Base-by-base conservation (phyloP, 2,329 filamentous ascomycete species). In the Monosporascus sp. region DNA sequence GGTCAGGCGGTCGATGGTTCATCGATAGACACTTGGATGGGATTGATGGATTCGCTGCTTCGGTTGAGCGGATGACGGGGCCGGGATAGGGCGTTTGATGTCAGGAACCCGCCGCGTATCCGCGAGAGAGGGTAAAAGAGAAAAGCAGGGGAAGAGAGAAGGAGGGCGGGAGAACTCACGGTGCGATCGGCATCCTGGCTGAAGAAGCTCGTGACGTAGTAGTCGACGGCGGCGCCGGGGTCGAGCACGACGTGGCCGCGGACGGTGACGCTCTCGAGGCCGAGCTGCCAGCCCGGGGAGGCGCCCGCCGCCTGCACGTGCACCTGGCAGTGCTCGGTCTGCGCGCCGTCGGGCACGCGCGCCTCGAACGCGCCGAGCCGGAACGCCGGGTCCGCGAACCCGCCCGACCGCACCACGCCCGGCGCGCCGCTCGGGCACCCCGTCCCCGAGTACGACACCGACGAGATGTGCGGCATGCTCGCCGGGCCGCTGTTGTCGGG, bases 241-340 rank as follows among this genome's bases (percentile, higher is more conserved):
- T 64, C 60, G 7, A 73, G 64, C 1, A 63, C 58, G 20, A 69
- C 57, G 52, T 66, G 67, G 11, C 71, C 71, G 25, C 57, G 58
- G 44, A 72, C 65, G 20, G 51, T 57, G 22, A 70, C 70, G 48
- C 66, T 63, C 38, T 61, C 58, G 50, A 74, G 57, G 39, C 68
- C 67, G 41, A 72, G 62, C 65, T 74, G 72, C 71, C 71, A 74
- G 7, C 72, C 72, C 3, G 66, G 53, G 38, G 59, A 52, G 41
- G 63, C 61, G 22, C 69, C 68, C 5, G 59, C 49, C 31, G 62
- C 57, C 54, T 68, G 64, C 44, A 72, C 45, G 57, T 73, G 71
- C 6, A 67, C 63, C 60, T 73, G 65, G 67, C 72, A 74, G 65
- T 70, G 69, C 31, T 64, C 57, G 7, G 65, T 70, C 27, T 61